Percentiles rank a stretch among this genome's conserved stretches.
Conservation (phyloP, 495 filamentous ascomycete species). For the Lasiosphaeria hispida region DNA sequence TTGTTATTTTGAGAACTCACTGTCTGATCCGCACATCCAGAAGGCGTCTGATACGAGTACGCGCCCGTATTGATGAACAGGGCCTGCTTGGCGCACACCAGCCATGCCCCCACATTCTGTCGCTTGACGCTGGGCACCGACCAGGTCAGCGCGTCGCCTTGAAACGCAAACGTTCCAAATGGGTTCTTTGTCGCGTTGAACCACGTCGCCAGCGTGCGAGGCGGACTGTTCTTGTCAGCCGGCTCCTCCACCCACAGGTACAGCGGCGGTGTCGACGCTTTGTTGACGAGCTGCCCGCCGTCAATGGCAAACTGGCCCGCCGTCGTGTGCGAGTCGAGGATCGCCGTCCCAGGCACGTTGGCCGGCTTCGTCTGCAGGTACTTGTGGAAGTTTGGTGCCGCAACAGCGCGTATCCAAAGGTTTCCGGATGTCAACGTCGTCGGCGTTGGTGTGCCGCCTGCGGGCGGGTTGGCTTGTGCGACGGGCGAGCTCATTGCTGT, state of each 20-base stretch:
- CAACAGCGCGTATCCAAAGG: constrained; percentile 61
- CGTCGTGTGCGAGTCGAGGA: constrained; percentile 52
- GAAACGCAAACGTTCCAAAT: constrained; percentile 57
- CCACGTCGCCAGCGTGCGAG: constrained; percentile 45
- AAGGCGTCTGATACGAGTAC: constrained; percentile 57
- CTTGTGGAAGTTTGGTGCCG: constrained; percentile 59
- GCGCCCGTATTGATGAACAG: constrained; percentile 60
- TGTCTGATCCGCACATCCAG: constrained; percentile 59
- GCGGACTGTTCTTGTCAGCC: constrained; percentile 43
- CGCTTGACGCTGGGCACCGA: constrained; percentile 42
- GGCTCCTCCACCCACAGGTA: constrained; percentile 51
- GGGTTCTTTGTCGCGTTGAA: constrained; percentile 53
- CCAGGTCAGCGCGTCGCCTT: constrained; percentile 58
- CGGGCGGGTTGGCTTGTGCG: constrained; percentile 9
- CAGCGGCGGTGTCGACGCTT: constrained; percentile 40
- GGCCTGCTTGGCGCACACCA: constrained; percentile 52
- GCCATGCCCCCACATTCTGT: constrained; percentile 57
- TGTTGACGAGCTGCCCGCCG: constrained; percentile 56
- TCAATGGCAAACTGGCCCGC: constrained; percentile 61
- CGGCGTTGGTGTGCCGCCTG: constrained; percentile 21
- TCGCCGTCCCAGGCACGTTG: constrained; percentile 46
- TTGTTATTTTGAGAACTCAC: constrained; percentile 31
- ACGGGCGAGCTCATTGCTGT: constrained; percentile 19
- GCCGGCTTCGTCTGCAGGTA: constrained; percentile 58
- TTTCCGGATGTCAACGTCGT: constrained; percentile 49